Evolutionary conservation across 805 yeast genomes (phyloP).

Genomic region (Yarrowia deformans): DNA sequence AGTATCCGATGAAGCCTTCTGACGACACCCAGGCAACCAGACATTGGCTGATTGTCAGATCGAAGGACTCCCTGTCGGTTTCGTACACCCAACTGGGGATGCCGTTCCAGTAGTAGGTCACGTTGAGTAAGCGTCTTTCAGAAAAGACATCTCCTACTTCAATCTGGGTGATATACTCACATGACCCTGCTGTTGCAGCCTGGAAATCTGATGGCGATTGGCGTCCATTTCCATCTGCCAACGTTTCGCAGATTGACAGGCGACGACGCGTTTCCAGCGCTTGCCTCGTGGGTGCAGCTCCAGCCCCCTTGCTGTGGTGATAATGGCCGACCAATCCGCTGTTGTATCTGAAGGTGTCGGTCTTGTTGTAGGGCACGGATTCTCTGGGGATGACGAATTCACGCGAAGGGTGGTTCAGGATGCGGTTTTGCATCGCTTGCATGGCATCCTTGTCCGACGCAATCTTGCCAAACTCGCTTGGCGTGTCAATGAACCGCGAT

Average conservation of each 20-base stretch:
- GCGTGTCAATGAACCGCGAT: conserved; percentile 15
- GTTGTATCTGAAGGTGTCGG: conserved; percentile 29
- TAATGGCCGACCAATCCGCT: conserved; percentile 39
- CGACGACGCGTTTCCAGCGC: not conserved
- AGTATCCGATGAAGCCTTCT: conserved; percentile 33
- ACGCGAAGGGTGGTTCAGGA: conserved; percentile 41
- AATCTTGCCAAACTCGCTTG: not conserved
- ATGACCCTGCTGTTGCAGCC: not conserved
- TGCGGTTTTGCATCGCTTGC: conserved; percentile 40
- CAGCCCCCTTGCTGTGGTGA: conserved; percentile 38
- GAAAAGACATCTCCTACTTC: conserved; percentile 19
- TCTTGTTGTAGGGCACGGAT: conserved; percentile 41
- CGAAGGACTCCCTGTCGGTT: conserved; percentile 40
- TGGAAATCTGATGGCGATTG: not conserved
- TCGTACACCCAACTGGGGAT: conserved; percentile 39
- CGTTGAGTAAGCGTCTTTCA: conserved; percentile 26
- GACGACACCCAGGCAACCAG: conserved; percentile 40
- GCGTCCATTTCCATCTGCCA: not conserved
- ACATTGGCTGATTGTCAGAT: conserved; percentile 36
- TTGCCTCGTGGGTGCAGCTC: conserved; percentile 1
- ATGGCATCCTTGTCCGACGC: conserved; percentile 9
- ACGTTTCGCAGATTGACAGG: conserved; percentile 7
- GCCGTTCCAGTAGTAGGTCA: conserved; percentile 37
- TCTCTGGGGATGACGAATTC: conserved; percentile 41
- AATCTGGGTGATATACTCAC: conserved; percentile 13